Conservation (phyloP, 2,329 filamentous ascomycete species). For the Fusarium kyushuense region DNA sequence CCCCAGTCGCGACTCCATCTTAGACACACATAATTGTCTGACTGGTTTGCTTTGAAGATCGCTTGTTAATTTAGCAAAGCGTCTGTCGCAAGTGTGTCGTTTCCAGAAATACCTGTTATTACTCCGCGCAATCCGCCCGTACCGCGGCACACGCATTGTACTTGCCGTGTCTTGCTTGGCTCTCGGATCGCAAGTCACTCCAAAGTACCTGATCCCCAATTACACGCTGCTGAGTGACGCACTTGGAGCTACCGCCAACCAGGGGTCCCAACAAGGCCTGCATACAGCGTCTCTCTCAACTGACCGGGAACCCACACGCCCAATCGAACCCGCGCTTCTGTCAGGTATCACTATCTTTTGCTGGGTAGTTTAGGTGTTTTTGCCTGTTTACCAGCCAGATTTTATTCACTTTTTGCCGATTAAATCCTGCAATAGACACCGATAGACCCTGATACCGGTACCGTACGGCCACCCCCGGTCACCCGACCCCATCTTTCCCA, state of each 20-base stretch:
- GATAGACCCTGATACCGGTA: constrained; percentile 42
- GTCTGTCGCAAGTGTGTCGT: constrained; percentile 14
- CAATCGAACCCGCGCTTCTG: constrained; percentile 29
- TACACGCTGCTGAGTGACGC: constrained; percentile 38
- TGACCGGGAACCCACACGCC: constrained; percentile 34
- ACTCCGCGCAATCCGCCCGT: constrained; percentile 36
- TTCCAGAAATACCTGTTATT: constrained; percentile 21
- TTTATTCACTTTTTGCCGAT: constrained; percentile 10
- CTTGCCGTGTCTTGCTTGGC: constrained; percentile 12
- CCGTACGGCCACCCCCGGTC: constrained; percentile 41
- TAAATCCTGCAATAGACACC: constrained; percentile 27
- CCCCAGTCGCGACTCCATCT: constrained; percentile 29
- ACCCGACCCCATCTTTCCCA: constrained; percentile 49
- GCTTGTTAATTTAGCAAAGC: constrained; percentile 17
- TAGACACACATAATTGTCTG: constrained; percentile 16
- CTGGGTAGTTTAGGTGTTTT: constrained; percentile 11
- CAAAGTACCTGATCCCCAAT: constrained; percentile 44
- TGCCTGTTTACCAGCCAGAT: constrained; percentile 19
- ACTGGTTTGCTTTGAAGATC: constrained; percentile 23
- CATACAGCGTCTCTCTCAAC: constrained; percentile 27
- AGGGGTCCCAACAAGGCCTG: constrained; percentile 38
- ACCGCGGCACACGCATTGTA: constrained; percentile 28
- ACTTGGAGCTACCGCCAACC: constrained; percentile 39
- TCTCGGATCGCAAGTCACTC: constrained; percentile 36
- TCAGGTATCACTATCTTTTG: constrained; percentile 34